These are phyloP conservation scores for Rhizophagus clarus DNA, from an alignment of 192 early-diverging fungal species.

Conservation along the genomic window DNA sequence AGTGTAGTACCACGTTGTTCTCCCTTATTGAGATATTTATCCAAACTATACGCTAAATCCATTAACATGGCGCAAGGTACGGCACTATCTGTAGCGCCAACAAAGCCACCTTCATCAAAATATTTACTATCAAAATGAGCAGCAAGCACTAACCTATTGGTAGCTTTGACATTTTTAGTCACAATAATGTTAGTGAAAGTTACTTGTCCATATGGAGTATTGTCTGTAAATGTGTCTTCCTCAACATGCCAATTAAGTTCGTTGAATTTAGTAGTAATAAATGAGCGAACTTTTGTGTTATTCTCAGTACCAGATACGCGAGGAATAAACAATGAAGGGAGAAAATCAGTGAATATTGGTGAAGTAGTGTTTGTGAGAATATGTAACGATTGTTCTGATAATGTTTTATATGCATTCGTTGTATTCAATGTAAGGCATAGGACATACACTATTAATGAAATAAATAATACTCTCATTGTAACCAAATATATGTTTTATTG, in stretches of 20 bases:
- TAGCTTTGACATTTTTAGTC: slow-evolving; percentile 79
- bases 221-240: slow-evolving; percentile 71
- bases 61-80: slow-evolving; percentile 90
- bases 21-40: slow-evolving; percentile 55
- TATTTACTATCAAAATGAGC: slow-evolving; percentile 96
- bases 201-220: slow-evolving; percentile 77
- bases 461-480: background rate
- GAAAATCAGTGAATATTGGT: background rate
- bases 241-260: slow-evolving; percentile 81
- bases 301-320: slow-evolving; percentile 76
- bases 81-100: slow-evolving; percentile 91
- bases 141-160: slow-evolving; percentile 76
- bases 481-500: too few species aligned
- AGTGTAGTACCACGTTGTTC: slow-evolving; percentile 53
- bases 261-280: slow-evolving; percentile 66
- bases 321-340: slow-evolving; percentile 68
- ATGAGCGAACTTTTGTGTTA: slow-evolving; percentile 68
- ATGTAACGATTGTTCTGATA: background rate
- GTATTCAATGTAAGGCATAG: background rate
- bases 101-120: slow-evolving; percentile 60
- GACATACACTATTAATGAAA: background rate
- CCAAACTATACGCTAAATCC: slow-evolving; percentile 75
- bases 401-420: background rate
- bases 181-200: slow-evolving; percentile 87
- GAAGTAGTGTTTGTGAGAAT: background rate